Evolutionary conservation across 2,329 filamentous ascomycete species (phyloP).

Genomic region (Chrysoporthe deuterocubensis): DNA sequence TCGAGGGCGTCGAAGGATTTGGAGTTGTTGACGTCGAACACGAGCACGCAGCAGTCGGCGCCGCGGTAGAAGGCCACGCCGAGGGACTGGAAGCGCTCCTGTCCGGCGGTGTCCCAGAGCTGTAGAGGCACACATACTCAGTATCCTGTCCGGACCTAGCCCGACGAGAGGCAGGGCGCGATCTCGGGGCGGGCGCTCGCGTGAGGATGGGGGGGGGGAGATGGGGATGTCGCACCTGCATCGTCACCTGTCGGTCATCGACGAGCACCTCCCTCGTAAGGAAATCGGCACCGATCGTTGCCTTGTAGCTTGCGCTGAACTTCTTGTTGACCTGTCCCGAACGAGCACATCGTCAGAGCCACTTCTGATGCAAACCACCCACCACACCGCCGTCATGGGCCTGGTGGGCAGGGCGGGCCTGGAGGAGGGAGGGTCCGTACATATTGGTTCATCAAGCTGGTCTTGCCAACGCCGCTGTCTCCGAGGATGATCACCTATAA

Average conservation of each 20-base stretch:
- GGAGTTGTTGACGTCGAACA: constrained; percentile 98
- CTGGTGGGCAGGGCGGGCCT: not conserved
- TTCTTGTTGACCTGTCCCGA: constrained; percentile 95
- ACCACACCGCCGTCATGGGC: no score
- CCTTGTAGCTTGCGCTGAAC: constrained; percentile 99
- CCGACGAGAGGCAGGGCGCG: not conserved
- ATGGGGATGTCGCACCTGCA: constrained; percentile 61
- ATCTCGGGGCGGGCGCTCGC: not conserved
- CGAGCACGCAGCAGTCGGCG: constrained; percentile 95
- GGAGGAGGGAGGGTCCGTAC: constrained; percentile 58
- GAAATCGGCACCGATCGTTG: constrained; percentile 98
- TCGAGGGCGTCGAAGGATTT: constrained; percentile 99
- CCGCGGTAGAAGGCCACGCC: constrained; percentile 97
- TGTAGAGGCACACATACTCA: constrained; percentile 42
- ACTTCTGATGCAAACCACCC: not conserved
- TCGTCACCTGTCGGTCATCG: constrained; percentile 95
- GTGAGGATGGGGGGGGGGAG: not conserved
- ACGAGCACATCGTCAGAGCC: constrained; percentile 16
- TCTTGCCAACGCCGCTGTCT: constrained; percentile 98
- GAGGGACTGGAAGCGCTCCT: constrained; percentile 92
- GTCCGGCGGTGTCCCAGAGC: constrained; percentile 98
- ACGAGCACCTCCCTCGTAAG: constrained; percentile 97
- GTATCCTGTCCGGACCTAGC: not conserved
- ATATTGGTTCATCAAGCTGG: constrained; percentile 99
- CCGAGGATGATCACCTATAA: constrained; percentile 94